Percentiles rank a stretch among this genome's conserved stretches.
Evolutionary conservation across 108 stramenopile species (phyloP).

Genomic region (Asterionellopsis glacialis): DNA sequence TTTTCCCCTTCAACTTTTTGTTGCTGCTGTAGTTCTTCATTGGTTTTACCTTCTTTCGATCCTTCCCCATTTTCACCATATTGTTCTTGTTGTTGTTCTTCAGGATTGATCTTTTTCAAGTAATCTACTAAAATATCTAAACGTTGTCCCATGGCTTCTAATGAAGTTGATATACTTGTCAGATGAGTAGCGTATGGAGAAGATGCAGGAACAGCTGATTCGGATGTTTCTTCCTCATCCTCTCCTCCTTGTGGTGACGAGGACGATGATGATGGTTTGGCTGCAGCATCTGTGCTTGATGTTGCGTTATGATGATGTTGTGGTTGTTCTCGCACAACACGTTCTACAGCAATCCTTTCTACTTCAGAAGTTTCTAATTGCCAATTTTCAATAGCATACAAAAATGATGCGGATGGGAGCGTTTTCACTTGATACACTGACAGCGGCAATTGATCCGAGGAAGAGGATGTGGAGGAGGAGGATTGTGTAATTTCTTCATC

Average conservation of each 20-base stretch:
- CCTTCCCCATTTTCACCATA: constrained; percentile 1
- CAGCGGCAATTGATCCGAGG: constrained; percentile 1
- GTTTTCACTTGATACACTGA: no score
- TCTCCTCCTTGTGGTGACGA: constrained; percentile 7
- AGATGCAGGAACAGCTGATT: constrained; percentile 10
- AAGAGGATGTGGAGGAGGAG: background rate
- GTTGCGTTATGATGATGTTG: background rate
- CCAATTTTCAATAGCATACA: constrained; percentile 50
- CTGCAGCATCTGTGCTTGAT: background rate
- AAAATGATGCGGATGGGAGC: constrained; percentile 14
- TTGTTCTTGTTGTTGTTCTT: background rate
- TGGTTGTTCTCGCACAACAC: constrained; percentile 56
- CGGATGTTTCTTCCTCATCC: constrained; percentile 2
- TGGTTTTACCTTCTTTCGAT: constrained; percentile 15
- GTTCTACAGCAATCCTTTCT: constrained; percentile 78
- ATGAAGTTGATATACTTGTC: constrained; percentile 29
- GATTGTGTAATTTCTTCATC: constrained; percentile 7
- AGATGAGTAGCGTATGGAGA: constrained; percentile 13
- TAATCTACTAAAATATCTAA: constrained; percentile 46
- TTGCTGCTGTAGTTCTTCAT: constrained; percentile 13
- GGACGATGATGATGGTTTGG: no score
- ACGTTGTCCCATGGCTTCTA: constrained; percentile 53
- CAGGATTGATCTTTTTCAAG: constrained; percentile 29
- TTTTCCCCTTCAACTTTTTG: constrained; percentile 27
- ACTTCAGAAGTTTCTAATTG: constrained; percentile 66